Conservation (phyloP, 768 basidiomycete genomes). For the Mycena alexandri region DNA sequence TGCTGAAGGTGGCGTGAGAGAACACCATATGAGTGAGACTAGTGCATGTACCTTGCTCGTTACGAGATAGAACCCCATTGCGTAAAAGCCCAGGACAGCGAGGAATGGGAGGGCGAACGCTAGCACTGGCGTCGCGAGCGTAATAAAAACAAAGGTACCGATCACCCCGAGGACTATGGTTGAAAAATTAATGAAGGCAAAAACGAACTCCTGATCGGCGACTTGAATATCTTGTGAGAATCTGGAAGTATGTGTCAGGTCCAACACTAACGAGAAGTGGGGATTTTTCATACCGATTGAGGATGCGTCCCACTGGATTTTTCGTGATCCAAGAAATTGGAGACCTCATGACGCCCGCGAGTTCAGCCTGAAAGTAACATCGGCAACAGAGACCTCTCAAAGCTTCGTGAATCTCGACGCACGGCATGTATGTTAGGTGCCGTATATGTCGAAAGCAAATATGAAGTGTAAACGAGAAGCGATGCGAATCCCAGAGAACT, state of each 20-base stretch:
- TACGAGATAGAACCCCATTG: conserved; percentile 26
- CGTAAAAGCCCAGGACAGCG: conserved; percentile 7
- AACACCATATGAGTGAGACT: not conserved
- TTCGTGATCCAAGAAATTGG: conserved; percentile 33
- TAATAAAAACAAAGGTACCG: conserved; percentile 27
- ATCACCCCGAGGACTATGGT: conserved; percentile 9
- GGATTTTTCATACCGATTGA: conserved; percentile 23
- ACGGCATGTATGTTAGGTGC: conserved; percentile 22
- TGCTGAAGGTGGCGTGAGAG: conserved; percentile 12
- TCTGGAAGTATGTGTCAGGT: not conserved
- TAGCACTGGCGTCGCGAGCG: conserved; percentile 25
- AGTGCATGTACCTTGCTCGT: conserved; percentile 28
- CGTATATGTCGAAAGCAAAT: no score
- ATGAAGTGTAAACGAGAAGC: no score
- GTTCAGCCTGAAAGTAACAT: conserved; percentile 5
- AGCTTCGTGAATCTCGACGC: not conserved
- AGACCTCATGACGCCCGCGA: conserved; percentile 25
- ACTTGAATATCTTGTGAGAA: conserved; percentile 35
- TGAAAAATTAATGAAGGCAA: conserved; percentile 23
- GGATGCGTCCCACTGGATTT: conserved; percentile 25
- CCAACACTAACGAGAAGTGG: no score
- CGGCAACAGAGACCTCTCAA: not conserved
- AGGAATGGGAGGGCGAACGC: conserved; percentile 21
- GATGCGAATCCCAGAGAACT: no score
- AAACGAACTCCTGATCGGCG: conserved; percentile 27